A percentile compares a stretch with the other conserved stretches of the same genome.
Evolutionary conservation across 768 basidiomycete species (phyloP).

Genomic region (Rhizopogon rudus): DNA sequence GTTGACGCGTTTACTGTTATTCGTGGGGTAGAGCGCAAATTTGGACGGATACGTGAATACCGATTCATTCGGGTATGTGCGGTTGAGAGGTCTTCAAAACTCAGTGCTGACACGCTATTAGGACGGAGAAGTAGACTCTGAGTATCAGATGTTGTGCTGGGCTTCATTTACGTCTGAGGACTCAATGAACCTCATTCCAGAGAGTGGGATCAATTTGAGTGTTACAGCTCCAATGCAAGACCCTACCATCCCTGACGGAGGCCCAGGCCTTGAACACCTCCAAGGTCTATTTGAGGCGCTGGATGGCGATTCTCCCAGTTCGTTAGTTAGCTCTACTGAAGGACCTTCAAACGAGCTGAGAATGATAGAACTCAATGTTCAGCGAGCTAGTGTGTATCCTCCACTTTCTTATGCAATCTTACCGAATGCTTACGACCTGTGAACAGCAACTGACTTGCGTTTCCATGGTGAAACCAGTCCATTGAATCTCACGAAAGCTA

Average conservation of each 20-base stretch:
- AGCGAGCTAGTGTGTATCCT: constrained; percentile 21
- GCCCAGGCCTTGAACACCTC: constrained; percentile 28
- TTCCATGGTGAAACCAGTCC: constrained; percentile 20
- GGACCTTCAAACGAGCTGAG: not conserved
- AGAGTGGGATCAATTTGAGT: constrained; percentile 23
- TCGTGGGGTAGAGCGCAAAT: constrained; percentile 50
- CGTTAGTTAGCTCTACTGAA: constrained; percentile 3
- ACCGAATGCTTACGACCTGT: not conserved
- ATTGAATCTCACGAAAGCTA: constrained; percentile 22
- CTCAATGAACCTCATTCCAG: constrained; percentile 33
- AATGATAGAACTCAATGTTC: constrained; percentile 11
- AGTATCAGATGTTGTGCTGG: constrained; percentile 39
- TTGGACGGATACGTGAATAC: constrained; percentile 40
- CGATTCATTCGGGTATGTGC: constrained; percentile 1
- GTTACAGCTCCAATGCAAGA: constrained; percentile 21
- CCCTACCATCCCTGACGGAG: constrained; percentile 22
- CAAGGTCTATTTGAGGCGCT: constrained; percentile 19
- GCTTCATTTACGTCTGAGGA: constrained; percentile 42
- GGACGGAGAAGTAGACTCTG: constrained; percentile 43
- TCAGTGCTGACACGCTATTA: constrained; percentile 11
- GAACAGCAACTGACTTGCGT: constrained; percentile 12
- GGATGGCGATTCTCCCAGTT: not conserved
- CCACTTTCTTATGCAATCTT: not conserved
- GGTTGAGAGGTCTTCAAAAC: not conserved
- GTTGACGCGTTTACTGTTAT: constrained; percentile 47